phyloP scores from a whole-genome alignment of 352 stramenopile genomes.

The Phytophthora idaei region DNA sequence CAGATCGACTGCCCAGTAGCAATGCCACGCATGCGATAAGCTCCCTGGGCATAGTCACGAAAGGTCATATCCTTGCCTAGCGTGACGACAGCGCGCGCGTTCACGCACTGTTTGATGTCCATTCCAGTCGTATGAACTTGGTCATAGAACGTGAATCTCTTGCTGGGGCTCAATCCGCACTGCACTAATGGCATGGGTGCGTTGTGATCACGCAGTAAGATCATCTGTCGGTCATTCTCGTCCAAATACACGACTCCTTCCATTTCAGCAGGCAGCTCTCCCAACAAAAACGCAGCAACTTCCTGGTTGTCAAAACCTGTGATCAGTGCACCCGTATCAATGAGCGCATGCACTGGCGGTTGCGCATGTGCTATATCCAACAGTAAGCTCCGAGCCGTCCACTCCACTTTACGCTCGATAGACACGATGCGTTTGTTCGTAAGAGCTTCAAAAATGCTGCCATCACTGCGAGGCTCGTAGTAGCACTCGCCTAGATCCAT shows the following conservation, averaged over 20 bases:
- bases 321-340: constrained; percentile 92
- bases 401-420: constrained; percentile 85
- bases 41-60: constrained; percentile 92
- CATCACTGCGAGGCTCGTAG: constrained; percentile 98
- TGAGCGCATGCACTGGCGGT: constrained; percentile 86
- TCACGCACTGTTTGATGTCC: constrained; percentile 93
- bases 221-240: constrained; percentile 89
- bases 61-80: constrained; percentile 98
- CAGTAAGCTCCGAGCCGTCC: constrained; percentile 74
- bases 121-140: constrained; percentile 95
- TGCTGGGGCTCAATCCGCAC: constrained; percentile 82
- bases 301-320: constrained; percentile 91
- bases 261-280: constrained; percentile 74
- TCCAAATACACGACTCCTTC: constrained; percentile 94
- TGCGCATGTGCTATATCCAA: constrained; percentile 78
- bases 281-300: constrained; percentile 85
- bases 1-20: constrained; percentile 92
- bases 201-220: constrained; percentile 95
- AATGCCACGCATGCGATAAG: constrained; percentile 93
- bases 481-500: constrained; percentile 98
- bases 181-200: constrained; percentile 93
- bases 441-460: constrained; percentile 98
- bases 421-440: constrained; percentile 93
- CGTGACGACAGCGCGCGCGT: constrained; percentile 88
- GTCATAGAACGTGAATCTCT: constrained; percentile 94